phyloP scores from a whole-genome alignment of 2,329 filamentous ascomycete species.

The Epichloe sylvatica region DNA sequence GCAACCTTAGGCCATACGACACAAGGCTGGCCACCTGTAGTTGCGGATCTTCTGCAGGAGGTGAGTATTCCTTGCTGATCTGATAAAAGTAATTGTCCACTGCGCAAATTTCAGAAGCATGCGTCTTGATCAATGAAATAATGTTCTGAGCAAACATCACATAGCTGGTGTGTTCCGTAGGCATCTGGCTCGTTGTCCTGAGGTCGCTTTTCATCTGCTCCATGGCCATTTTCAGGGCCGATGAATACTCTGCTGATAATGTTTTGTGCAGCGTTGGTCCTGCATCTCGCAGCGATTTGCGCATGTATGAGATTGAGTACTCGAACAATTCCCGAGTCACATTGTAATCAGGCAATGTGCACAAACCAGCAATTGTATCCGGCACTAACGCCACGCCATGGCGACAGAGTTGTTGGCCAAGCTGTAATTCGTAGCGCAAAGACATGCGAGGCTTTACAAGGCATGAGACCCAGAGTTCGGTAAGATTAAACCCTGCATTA shows the following conservation, averaged over 20 bases:
- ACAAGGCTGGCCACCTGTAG: conserved; percentile 42
- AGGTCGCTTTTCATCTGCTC: conserved; percentile 40
- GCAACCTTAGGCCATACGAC: conserved; percentile 40
- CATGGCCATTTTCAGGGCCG: conserved; percentile 34
- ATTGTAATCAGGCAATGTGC: conserved; percentile 31
- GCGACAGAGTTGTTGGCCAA: conserved; percentile 32
- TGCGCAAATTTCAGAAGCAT: conserved; percentile 38
- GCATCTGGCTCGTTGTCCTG: conserved; percentile 19
- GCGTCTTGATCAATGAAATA: conserved; percentile 39
- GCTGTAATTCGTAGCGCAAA: conserved; percentile 33
- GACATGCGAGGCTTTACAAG: conserved; percentile 35
- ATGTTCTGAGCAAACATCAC: conserved; percentile 38
- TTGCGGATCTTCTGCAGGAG: conserved; percentile 40
- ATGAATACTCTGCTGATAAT: conserved; percentile 27
- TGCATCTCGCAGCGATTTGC: conserved; percentile 29
- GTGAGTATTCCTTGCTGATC: conserved; percentile 41
- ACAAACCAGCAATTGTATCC: conserved; percentile 22
- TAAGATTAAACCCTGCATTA: conserved; percentile 29
- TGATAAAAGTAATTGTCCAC: conserved; percentile 44
- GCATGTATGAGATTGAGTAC: conserved; percentile 35
- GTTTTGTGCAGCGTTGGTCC: conserved; percentile 21
- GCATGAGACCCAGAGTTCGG: conserved; percentile 39
- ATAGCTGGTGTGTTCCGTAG: conserved; percentile 31
- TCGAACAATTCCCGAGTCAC: conserved; percentile 36
- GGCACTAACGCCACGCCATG: conserved; percentile 30